phyloP scores from a whole-genome alignment of 768 basidiomycete species.

The Calocybe gangraenosa region DNA sequence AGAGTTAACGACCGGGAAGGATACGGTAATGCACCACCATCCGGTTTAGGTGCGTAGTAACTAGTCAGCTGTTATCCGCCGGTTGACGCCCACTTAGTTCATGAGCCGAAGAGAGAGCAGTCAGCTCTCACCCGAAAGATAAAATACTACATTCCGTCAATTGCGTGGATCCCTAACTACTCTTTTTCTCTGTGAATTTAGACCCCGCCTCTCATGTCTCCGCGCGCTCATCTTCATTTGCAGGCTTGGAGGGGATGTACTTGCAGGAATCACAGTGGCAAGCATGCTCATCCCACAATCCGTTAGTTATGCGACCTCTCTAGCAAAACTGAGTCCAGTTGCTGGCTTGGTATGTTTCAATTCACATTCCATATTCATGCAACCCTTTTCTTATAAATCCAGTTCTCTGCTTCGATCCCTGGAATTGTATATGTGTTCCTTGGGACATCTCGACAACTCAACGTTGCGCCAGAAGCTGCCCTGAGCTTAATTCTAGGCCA shows the following conservation, averaged over 20 bases:
- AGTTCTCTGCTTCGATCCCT: slow-evolving; percentile 86
- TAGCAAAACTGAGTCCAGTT: slow-evolving; percentile 82
- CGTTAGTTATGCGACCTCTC: slow-evolving; percentile 86
- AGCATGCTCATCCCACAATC: slow-evolving; percentile 84
- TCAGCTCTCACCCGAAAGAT: slow-evolving; percentile 43
- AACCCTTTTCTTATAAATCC: neutral
- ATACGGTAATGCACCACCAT: slow-evolving; percentile 23
- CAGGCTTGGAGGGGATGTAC: slow-evolving; percentile 53
- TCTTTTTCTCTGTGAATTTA: slow-evolving; percentile 50
- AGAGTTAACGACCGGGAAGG: slow-evolving; percentile 17
- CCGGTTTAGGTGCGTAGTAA: neutral
- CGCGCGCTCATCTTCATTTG: neutral
- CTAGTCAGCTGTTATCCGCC: too few relatives aligned
- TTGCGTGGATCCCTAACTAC: slow-evolving; percentile 78
- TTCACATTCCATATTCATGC: neutral
- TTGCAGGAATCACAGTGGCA: slow-evolving; percentile 83
- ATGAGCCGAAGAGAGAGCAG: slow-evolving; percentile 15
- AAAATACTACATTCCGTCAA: slow-evolving; percentile 75
- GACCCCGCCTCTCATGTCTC: neutral
- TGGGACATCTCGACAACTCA: slow-evolving; percentile 78
- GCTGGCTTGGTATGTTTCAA: slow-evolving; percentile 74
- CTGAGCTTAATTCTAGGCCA: slow-evolving; percentile 86
- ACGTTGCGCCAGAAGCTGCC: slow-evolving; percentile 87
- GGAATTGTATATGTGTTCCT: slow-evolving; percentile 88
- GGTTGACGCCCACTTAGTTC: too few relatives aligned